These are phyloP conservation scores for Pterocarpus santalinus DNA, from an alignment of 306 rosid species.

Conservation along the genomic window DNA sequence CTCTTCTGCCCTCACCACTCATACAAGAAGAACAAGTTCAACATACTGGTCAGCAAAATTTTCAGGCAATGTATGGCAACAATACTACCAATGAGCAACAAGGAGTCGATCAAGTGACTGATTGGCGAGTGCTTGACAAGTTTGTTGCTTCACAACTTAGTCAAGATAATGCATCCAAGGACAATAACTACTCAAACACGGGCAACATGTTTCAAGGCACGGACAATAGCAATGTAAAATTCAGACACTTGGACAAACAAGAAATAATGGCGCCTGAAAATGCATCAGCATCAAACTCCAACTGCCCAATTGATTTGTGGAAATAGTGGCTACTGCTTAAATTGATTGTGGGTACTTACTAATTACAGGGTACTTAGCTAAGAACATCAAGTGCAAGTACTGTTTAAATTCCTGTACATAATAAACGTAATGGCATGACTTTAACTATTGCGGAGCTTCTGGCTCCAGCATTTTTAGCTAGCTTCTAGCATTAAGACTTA, in stretches of 20 bases:
- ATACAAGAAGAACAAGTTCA: conserved; percentile 42
- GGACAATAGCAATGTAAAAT: not conserved
- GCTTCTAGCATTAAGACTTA: conserved; percentile 5
- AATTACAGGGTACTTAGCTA: conserved; percentile 50
- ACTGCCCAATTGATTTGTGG: conserved; percentile 69
- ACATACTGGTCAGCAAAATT: conserved; percentile 45
- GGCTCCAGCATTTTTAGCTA: conserved; percentile 23
- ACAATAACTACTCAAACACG: too few relatives aligned
- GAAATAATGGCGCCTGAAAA: conserved; percentile 60
- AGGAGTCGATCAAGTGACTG: conserved; percentile 63
- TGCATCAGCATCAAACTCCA: conserved; percentile 64
- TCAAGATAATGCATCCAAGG: conserved; percentile 46
- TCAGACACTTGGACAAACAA: conserved; percentile 42
- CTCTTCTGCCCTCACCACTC: conserved; percentile 48
- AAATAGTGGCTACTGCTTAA: conserved; percentile 49
- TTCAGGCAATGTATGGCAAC: conserved; percentile 15
- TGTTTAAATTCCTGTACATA: conserved; percentile 69
- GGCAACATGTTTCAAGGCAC: too few relatives aligned
- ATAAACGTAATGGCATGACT: conserved; percentile 56
- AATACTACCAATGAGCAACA: conserved; percentile 45
- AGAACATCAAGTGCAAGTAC: conserved; percentile 33
- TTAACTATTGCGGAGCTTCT: conserved; percentile 52
- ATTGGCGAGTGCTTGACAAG: conserved; percentile 94
- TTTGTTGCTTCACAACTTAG: conserved; percentile 97
- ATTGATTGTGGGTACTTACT: conserved; percentile 47